Evolutionary conservation across 2,329 filamentous ascomycete species (phyloP).

Genomic region (Fusarium sp.): DNA sequence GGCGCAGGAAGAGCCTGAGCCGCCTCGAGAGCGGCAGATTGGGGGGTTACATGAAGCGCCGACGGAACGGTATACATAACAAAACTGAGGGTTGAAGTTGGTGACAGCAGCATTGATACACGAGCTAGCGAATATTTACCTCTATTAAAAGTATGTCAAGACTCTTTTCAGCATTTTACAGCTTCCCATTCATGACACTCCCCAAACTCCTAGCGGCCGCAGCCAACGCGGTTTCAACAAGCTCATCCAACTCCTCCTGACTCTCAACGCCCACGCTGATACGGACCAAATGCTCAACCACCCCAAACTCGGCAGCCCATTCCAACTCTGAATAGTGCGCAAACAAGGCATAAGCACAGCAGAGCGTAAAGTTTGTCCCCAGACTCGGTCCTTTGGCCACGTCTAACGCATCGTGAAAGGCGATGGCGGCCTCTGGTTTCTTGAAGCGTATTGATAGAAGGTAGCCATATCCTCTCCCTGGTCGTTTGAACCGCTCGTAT

Average conservation of each 20-base stretch:
- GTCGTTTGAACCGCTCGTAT: conserved; percentile 49
- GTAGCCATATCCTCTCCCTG: conserved; percentile 61
- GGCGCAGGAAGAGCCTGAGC: not conserved
- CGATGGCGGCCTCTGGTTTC: conserved; percentile 48
- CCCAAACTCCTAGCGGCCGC: conserved; percentile 8
- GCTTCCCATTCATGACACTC: not conserved
- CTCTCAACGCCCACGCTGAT: conserved; percentile 60
- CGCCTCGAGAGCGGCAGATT: not conserved
- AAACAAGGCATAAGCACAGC: conserved; percentile 54
- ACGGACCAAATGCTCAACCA: conserved; percentile 55
- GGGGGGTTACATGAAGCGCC: not conserved
- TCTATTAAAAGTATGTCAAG: not conserved
- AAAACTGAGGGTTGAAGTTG: not conserved
- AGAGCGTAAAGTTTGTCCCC: conserved; percentile 62
- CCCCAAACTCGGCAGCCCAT: conserved; percentile 53
- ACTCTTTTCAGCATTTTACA: not conserved
- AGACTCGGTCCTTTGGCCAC: conserved; percentile 64
- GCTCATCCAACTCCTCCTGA: conserved; percentile 42
- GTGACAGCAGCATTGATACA: not conserved
- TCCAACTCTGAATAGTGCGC: conserved; percentile 54
- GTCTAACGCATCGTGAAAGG: conserved; percentile 62
- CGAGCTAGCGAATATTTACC: not conserved
- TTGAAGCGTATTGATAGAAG: conserved; percentile 63
- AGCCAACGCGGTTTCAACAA: conserved; percentile 31
- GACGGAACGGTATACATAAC: not conserved